phyloP scores from a whole-genome alignment of 2,329 filamentous ascomycete species.

The Alternaria triticina region DNA sequence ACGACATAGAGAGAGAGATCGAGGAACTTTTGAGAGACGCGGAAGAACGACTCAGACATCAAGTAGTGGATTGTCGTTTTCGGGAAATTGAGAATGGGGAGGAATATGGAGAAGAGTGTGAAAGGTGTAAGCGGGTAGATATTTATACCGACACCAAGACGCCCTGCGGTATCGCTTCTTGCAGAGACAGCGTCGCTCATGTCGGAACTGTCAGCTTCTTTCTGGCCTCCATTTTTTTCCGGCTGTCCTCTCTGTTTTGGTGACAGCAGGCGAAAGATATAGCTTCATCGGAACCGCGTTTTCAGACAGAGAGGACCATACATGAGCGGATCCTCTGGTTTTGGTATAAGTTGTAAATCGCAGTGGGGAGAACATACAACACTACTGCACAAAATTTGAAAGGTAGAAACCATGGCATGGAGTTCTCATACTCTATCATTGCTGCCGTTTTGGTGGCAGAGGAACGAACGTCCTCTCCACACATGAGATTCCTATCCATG shows the following conservation, averaged over 20 bases:
- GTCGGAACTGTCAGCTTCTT: too few relatives aligned
- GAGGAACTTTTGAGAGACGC: neutral
- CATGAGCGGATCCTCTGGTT: accelerated
- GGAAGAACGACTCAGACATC: neutral
- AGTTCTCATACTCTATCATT: too few relatives aligned
- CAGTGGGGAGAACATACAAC: neutral
- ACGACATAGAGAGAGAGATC: neutral
- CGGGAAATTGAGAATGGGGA: neutral
- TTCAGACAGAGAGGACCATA: neutral
- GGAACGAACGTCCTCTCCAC: neutral
- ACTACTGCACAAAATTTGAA: too few relatives aligned
- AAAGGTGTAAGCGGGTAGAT: neutral
- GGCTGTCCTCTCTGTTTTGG: too few relatives aligned
- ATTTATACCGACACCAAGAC: neutral
- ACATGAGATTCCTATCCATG: neutral
- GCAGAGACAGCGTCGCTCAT: neutral
- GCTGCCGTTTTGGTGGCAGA: neutral
- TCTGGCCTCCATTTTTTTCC: too few relatives aligned
- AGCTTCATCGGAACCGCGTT: accelerated
- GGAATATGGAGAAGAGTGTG: neutral
- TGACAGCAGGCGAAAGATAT: neutral
- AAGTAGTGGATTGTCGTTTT: accelerated
- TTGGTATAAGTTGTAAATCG: neutral
- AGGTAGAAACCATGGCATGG: neutral
- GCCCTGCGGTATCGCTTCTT: neutral